Evolutionary conservation across 164 flowering plant genomes (phyloP).

Genomic region (Magnolia kwangsiensis): DNA sequence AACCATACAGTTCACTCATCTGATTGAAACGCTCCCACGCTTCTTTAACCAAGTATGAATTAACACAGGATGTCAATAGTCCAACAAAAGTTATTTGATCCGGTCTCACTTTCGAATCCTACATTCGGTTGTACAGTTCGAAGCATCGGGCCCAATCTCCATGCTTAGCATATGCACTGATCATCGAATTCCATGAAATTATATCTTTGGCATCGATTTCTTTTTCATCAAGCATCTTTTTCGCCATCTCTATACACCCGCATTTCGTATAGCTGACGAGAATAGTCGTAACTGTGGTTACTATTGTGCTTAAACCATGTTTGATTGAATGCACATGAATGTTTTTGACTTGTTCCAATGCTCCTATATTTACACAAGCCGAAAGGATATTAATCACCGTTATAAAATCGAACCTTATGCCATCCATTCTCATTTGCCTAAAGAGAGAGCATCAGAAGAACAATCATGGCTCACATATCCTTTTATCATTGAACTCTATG

Average conservation of each 20-base stretch:
- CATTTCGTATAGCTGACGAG: conserved; percentile 59
- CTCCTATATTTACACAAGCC: conserved; percentile 53
- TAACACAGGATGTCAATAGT: conserved; percentile 55
- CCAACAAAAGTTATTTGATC: conserved; percentile 54
- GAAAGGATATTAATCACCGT: conserved; percentile 51
- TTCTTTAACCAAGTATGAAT: conserved; percentile 51
- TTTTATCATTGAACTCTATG: conserved; percentile 59
- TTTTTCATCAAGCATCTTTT: conserved; percentile 45
- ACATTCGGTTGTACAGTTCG: conserved; percentile 35
- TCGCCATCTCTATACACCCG: conserved; percentile 55
- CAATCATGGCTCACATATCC: conserved; percentile 40
- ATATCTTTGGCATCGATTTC: conserved; percentile 34
- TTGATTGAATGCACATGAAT: conserved; percentile 46
- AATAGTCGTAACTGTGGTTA: conserved; percentile 38
- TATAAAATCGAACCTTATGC: conserved; percentile 34
- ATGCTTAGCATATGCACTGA: conserved; percentile 53
- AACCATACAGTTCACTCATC: conserved; percentile 41
- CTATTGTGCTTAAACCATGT: conserved; percentile 21
- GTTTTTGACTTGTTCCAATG: conserved; percentile 42
- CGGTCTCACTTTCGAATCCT: conserved; percentile 37
- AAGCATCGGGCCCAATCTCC: conserved; percentile 45
- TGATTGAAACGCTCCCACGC: conserved; percentile 45
- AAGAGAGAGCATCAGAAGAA: conserved; percentile 42
- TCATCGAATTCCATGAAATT: conserved; percentile 59
- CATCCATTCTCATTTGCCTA: conserved; percentile 40